A percentile compares a stretch with the other conserved stretches of the same genome.
Evolutionary conservation across 1,284 basidiomycete genomes (phyloP).

Genomic region (Exobasidium rhododendri): DNA sequence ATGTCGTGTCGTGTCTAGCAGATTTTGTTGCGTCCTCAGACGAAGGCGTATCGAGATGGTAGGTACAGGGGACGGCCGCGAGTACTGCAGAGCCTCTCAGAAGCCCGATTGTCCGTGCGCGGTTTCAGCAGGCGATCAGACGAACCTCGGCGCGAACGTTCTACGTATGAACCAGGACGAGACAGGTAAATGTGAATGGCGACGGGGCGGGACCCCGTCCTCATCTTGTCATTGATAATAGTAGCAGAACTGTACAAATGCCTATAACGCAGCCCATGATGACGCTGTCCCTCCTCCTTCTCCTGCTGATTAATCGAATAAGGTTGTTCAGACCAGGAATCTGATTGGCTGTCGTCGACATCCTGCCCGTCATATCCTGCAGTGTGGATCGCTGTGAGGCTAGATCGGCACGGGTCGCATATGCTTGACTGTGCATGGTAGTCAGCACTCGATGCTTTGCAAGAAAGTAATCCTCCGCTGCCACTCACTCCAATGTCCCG

Average conservation of each 20-base stretch:
- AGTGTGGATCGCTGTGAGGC: conserved; percentile 75
- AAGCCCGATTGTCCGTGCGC: too few species aligned
- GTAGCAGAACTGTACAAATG: conserved; percentile 72
- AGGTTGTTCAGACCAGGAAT: conserved; percentile 92
- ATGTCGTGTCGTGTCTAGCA: too few species aligned
- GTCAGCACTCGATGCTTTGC: not conserved
- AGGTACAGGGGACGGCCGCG: too few species aligned
- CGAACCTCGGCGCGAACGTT: too few species aligned
- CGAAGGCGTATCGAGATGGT: too few species aligned
- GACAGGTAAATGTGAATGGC: too few species aligned
- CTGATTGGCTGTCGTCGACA: conserved; percentile 66
- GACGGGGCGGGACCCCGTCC: too few species aligned
- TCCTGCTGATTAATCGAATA: conserved; percentile 83
- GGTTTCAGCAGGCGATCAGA: too few species aligned
- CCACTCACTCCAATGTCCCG: conserved; percentile 73
- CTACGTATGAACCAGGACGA: too few species aligned
- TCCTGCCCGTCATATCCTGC: conserved; percentile 73
- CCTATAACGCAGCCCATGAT: conserved; percentile 84
- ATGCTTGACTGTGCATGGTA: conserved; percentile 73
- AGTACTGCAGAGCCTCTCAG: too few species aligned
- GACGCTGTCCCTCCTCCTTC: conserved; percentile 81
- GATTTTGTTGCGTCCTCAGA: too few species aligned
- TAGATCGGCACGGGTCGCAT: conserved; percentile 94
- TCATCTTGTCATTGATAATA: conserved; percentile 65
- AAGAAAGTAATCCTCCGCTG: too few species aligned